Base-by-base conservation (phyloP, 768 basidiomycete species). In the Udeniomyces megalosporus region DNA sequence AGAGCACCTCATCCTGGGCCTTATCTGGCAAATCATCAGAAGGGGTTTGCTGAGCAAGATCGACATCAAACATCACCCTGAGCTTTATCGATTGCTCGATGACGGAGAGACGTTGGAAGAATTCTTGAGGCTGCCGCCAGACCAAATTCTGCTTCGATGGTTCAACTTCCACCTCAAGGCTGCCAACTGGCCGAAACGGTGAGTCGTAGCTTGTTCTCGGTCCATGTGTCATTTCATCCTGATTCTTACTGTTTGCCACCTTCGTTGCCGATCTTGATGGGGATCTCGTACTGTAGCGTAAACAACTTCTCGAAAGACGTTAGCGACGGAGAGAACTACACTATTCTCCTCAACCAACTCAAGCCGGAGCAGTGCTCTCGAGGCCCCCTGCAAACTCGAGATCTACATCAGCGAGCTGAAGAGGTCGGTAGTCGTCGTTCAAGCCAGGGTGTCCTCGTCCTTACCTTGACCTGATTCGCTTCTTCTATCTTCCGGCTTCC, bases 1-100 rank as follows among this genome's bases (percentile, higher is more conserved):
- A 62, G 93, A 99, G 71, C 93, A 97, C 76, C 80, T 99, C 55
- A 96, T 99, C 67, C 82, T 99, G 10, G 95, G 95, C 24, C 77
- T 99, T 67, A 97, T 97, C 71, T 97, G 95, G 95, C 95, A 99
- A 75, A 81, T 99, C 76, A 99, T 99, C 69, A 81, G 95, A 49
- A 79, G 88, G 61, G 95, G 95, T 68, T 77, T 99, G 67, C 82
- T 99, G 60, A 82, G 82, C 3, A 90, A 95, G 72, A 90, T 99
- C 61, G 91, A 96, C 72, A 95, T 99, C 80, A 97, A 96, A 78
- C 79, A 90, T 12, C 95, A 99, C 73, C 95, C 95, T 0, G 95
- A 99, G 75, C 74, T 97, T 62, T 99, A 96, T 73, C 80, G 95
- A 15, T 79, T 99, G 34, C 86, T 95, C 68, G 92, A 97, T 68